phyloP scores from a whole-genome alignment of 176 grass and related monocot genomes.

The Dactylis glomerata region DNA sequence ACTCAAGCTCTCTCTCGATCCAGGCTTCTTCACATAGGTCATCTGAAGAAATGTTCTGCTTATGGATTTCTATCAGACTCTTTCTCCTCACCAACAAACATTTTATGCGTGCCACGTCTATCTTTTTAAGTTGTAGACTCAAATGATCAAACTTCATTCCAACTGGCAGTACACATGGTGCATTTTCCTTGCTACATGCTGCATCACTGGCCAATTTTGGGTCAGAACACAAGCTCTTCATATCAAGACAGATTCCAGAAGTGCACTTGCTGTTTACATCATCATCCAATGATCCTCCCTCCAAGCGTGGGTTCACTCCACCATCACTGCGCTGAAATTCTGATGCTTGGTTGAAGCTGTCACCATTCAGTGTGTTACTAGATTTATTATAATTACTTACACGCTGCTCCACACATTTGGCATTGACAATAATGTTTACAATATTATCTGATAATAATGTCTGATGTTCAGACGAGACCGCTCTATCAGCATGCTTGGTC shows the following conservation, averaged over 20 bases:
- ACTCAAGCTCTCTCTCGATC: constrained; percentile 46
- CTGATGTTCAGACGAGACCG: constrained; percentile 7
- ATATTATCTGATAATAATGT: constrained; percentile 16
- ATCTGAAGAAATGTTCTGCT: constrained; percentile 10
- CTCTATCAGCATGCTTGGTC: constrained; percentile 3
- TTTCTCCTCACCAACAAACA: constrained; percentile 37
- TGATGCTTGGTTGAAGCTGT: constrained; percentile 9
- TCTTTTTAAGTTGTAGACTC: constrained; percentile 18
- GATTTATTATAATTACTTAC: background rate
- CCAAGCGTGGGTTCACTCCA: background rate
- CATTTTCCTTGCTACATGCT: background rate
- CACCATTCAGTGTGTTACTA: constrained; percentile 8
- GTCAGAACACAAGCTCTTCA: constrained; percentile 20
- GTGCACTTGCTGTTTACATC: constrained; percentile 10
- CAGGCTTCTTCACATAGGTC: constrained; percentile 40
- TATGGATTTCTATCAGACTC: constrained; percentile 8
- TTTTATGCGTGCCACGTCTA: constrained; percentile 36
- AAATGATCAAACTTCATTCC: constrained; percentile 9
- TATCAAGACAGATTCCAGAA: background rate
- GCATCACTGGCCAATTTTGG: background rate
- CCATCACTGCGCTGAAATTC: background rate
- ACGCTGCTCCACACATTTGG: constrained; percentile 12
- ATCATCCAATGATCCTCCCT: background rate
- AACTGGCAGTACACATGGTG: constrained; percentile 5
- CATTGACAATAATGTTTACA: background rate